Evolutionary conservation across 2,329 filamentous ascomycete species (phyloP).

Genomic region (Moelleriella libera): DNA sequence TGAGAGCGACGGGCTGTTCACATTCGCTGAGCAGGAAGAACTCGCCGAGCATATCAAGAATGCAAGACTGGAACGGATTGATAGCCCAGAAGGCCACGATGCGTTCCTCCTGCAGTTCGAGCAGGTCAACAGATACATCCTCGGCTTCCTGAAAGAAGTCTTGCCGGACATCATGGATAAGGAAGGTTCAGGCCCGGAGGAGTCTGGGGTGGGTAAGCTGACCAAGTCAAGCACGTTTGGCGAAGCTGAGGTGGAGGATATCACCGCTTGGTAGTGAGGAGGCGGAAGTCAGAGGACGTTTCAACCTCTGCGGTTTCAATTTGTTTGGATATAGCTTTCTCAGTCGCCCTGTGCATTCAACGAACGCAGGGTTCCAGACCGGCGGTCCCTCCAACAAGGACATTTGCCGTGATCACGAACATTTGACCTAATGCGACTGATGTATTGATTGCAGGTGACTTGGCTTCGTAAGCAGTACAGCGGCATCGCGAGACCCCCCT

Average conservation of each 20-base stretch:
- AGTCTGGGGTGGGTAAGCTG: conserved; percentile 42
- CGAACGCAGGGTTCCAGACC: no score
- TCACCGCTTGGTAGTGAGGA: conserved; percentile 70
- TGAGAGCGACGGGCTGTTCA: conserved; percentile 90
- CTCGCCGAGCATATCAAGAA: conserved; percentile 70
- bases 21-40: conserved; percentile 91
- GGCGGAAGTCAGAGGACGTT: background rate
- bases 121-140: conserved; percentile 81
- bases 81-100: conserved; percentile 90
- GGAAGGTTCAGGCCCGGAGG: conserved; percentile 33
- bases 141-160: conserved; percentile 69
- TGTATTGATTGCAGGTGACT: no score
- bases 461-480: no score
- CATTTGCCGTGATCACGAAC: no score
- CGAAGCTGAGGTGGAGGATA: conserved; percentile 91
- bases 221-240: conserved; percentile 88
- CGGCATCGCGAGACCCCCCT: no score
- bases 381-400: no score
- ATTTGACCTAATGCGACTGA: no score
- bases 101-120: conserved; percentile 94
- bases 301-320: background rate
- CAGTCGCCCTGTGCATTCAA: no score
- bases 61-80: conserved; percentile 69
- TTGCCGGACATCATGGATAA: conserved; percentile 78
- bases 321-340: no score